phyloP scores from a whole-genome alignment of 2,329 filamentous ascomycete species.

The Parastagonospora avenae region DNA sequence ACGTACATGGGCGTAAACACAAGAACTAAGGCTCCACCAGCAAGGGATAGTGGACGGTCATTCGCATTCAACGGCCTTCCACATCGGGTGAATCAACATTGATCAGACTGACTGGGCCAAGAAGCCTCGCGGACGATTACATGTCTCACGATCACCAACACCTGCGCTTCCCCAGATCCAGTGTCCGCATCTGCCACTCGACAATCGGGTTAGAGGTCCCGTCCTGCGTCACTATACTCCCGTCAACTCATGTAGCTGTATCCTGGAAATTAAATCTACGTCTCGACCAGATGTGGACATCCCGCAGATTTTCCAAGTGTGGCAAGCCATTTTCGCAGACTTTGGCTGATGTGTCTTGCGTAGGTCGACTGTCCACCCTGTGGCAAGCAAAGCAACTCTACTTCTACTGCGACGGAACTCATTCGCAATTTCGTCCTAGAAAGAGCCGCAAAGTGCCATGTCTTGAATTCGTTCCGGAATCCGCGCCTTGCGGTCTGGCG shows the following conservation, averaged over 20 bases:
- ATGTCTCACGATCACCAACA: not conserved
- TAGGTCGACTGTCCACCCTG: no score
- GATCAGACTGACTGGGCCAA: not conserved
- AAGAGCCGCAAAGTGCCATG: slow-evolving; percentile 1
- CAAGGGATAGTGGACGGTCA: not conserved
- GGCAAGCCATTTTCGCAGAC: no score
- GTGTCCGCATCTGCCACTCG: not conserved
- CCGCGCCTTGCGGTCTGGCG: slow-evolving; percentile 11
- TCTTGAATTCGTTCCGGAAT: slow-evolving; percentile 5
- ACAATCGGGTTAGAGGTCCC: not conserved
- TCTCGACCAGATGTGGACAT: no score
- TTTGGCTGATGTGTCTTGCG: no score
- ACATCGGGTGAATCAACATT: not conserved
- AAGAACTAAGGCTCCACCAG: not conserved
- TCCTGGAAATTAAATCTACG: not conserved
- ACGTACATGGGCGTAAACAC: no score
- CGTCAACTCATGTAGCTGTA: not conserved
- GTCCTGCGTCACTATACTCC: not conserved
- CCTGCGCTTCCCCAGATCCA: not conserved
- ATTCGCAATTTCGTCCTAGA: not conserved
- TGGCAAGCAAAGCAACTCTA: no score
- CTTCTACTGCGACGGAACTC: no score
- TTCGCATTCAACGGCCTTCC: not conserved
- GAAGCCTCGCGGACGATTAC: not conserved
- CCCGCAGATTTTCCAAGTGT: no score